These are phyloP conservation scores for Colletotrichum salicis DNA, from an alignment of 2,329 filamentous ascomycete species.

Conservation along the genomic window DNA sequence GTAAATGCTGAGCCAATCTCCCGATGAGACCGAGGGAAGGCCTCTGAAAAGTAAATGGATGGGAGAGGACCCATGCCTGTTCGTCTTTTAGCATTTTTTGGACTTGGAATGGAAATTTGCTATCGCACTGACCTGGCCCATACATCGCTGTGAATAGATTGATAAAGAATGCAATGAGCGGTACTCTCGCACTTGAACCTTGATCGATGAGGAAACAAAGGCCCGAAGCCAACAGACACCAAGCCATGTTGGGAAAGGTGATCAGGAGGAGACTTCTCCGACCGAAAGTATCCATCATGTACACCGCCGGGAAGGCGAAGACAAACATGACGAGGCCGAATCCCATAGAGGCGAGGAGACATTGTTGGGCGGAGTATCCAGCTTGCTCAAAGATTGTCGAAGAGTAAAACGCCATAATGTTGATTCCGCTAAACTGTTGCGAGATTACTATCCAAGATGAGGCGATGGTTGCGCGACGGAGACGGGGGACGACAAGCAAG, in stretches of 20 bases:
- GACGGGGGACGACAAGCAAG: slow-evolving; percentile 58
- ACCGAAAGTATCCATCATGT: slow-evolving; percentile 68
- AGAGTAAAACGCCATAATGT: slow-evolving; percentile 62
- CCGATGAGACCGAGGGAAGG: slow-evolving; percentile 65
- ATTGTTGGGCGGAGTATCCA: slow-evolving; percentile 50
- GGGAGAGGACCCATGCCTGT: slow-evolving; percentile 45
- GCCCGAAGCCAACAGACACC: slow-evolving; percentile 52
- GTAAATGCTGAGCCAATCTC: slow-evolving; percentile 49
- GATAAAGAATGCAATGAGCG: slow-evolving; percentile 65
- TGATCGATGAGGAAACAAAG: slow-evolving; percentile 62
- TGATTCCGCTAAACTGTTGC: slow-evolving; percentile 48
- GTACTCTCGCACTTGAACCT: slow-evolving; percentile 51
- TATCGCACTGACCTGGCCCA: slow-evolving; percentile 50
- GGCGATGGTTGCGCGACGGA: slow-evolving; percentile 54
- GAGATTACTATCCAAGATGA: slow-evolving; percentile 45
- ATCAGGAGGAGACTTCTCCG: slow-evolving; percentile 60
- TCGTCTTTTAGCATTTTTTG: background rate
- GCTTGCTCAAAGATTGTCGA: slow-evolving; percentile 60
- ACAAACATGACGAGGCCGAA: slow-evolving; percentile 69
- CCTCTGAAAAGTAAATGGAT: slow-evolving; percentile 62
- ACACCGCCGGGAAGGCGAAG: slow-evolving; percentile 68
- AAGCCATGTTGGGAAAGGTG: slow-evolving; percentile 56
- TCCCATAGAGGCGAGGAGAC: slow-evolving; percentile 66
- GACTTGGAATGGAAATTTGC: background rate
- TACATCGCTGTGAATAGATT: slow-evolving; percentile 66